Base-by-base conservation (phyloP, 352 stramenopile genomes). In the Globisporangium cylindrosporum region DNA sequence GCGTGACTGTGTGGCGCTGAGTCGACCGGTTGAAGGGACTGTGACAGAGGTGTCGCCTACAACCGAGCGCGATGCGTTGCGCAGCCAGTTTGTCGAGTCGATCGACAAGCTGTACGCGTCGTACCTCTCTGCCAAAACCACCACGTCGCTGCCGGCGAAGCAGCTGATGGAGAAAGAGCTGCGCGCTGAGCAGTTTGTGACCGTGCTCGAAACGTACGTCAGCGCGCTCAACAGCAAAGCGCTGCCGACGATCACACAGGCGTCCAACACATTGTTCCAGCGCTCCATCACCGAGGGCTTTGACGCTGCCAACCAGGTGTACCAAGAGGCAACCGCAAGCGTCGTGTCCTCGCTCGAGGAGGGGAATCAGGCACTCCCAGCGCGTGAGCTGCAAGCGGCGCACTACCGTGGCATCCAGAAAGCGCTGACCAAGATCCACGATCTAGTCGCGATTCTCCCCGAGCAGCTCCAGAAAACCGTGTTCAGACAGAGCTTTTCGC, bases 1-100 rank as follows among this genome's bases (percentile, higher is more conserved):
- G 2, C 71, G 76, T 36, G 73, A 86, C n/a, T 82, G 75, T 54
- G 69, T 89, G 32, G 67, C 64, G 8, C 54, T 92, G 1, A 89
- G 80, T 67, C 84, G 84, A 6, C 73, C 79, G 0, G 46, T 89
- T 6, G 83, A 90, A 68, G 78, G 64, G 32, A 68, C 62, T n/a
- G 41, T 56, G 0, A 60, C 69, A 1, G 49, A 65, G 15, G 63
- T 72, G 1, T 5, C 66, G 3, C 61, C 54, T 10, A 62, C 57
- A 15, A 64, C 64, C 0, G 56, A 67, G 24, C 79, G 72, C 22
- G 75, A 81, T 18, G 64, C 71, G 24, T 68, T 90, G 10, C 84
- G 84, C 4, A 29, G 63, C 7, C 79, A 86, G 62, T 92, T 90
- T 70, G 76, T 89, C 24, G 78, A 86, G 27, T 59, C 79, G 9